Percentiles rank a stretch among this genome's conserved stretches.
Conservation (phyloP, 768 basidiomycete species). For the Lentinus tigrinus region DNA sequence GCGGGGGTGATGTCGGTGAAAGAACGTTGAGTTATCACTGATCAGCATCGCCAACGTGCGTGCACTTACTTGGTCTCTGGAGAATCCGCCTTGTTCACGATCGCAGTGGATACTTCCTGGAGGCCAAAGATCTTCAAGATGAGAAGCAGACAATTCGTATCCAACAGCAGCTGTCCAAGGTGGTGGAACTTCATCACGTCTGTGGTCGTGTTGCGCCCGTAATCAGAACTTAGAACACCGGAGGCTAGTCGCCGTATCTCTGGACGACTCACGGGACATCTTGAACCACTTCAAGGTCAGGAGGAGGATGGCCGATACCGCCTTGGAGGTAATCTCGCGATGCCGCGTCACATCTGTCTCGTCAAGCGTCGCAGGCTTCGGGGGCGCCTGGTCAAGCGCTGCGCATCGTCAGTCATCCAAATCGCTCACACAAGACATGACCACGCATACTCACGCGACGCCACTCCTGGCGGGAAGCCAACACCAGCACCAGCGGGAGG, state of each 20-base stretch:
- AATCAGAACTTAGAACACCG: neutral
- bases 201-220: conserved; percentile 30
- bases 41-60: neutral
- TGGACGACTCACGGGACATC: conserved; percentile 76
- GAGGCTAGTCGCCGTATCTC: neutral
- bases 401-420: neutral
- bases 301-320: conserved; percentile 91
- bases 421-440: neutral
- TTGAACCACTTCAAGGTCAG: conserved; percentile 98
- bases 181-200: conserved; percentile 99
- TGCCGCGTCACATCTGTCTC: conserved; percentile 93
- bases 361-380: conserved; percentile 75
- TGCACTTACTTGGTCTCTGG: conserved; percentile 74
- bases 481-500: conserved; percentile 69
- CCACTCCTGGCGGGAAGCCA: conserved; percentile 68
- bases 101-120: conserved; percentile 81
- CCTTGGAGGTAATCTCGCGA: conserved; percentile 96
- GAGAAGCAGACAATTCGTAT: conserved; percentile 90
- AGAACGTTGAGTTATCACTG: neutral
- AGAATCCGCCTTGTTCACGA: conserved; percentile 86
- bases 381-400: conserved; percentile 63
- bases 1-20: conserved; percentile 5
- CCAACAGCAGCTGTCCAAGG: conserved; percentile 90
- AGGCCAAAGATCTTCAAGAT: conserved; percentile 99
- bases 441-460: conserved; percentile 50